Conservation (phyloP, 495 filamentous ascomycete species). For the Letharia lupina region DNA sequence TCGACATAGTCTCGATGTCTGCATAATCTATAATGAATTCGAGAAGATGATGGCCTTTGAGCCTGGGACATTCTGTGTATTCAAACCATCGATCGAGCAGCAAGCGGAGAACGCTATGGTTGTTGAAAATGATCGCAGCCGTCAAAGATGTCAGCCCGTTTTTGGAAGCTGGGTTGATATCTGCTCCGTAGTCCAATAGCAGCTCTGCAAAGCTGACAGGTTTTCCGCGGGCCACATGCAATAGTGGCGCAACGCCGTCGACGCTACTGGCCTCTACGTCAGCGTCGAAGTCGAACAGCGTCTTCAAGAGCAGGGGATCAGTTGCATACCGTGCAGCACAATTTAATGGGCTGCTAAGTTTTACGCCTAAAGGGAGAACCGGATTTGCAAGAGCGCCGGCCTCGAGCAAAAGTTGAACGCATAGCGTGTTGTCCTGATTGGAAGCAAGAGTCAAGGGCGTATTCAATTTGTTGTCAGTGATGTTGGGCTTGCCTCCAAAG, state of each 20-base stretch:
- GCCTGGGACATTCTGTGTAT: constrained; percentile 28
- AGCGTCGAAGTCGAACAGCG: constrained; percentile 29
- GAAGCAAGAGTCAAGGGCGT: too few species aligned
- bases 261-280: constrained; percentile 16
- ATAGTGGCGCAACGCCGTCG: constrained; percentile 7
- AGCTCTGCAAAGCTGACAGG: constrained; percentile 8
- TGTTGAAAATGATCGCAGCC: constrained; percentile 23
- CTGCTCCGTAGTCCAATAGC: constrained; percentile 17
- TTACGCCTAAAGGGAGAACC: constrained; percentile 19
- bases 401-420: constrained; percentile 30
- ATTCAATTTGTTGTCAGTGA: constrained; percentile 15
- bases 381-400: constrained; percentile 24
- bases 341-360: constrained; percentile 28
- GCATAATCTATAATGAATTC: constrained; percentile 24
- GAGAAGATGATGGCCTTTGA: constrained; percentile 29
- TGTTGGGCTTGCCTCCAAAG: not conserved
- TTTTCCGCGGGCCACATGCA: not conserved
- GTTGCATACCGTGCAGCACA: constrained; percentile 24
- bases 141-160: constrained; percentile 13
- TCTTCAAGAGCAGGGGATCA: constrained; percentile 25
- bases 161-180: constrained; percentile 11
- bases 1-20: constrained; percentile 25
- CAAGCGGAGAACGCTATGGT: constrained; percentile 25
- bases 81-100: constrained; percentile 30
- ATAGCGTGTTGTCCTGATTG: constrained; percentile 4